phyloP scores from a whole-genome alignment of 1,284 basidiomycete species.

The Fomitopsis schrenkii region DNA sequence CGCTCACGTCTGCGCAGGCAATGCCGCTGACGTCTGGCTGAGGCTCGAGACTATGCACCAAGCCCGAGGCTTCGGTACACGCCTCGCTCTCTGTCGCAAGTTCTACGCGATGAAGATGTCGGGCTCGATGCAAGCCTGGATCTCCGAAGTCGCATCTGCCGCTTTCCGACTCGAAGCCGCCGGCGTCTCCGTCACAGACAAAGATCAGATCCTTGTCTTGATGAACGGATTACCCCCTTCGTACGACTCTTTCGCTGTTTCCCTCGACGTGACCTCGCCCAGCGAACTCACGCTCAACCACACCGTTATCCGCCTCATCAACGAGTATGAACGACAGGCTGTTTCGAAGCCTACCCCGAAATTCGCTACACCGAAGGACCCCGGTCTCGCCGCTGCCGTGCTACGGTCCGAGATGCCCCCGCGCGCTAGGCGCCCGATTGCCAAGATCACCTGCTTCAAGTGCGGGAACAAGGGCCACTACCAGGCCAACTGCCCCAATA shows the following conservation, averaged over 20 bases:
- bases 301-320: constrained; percentile 25
- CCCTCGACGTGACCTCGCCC: constrained; percentile 23
- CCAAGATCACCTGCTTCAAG: constrained; percentile 21
- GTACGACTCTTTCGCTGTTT: constrained; percentile 27
- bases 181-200: constrained; percentile 22
- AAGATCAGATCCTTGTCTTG: constrained; percentile 29
- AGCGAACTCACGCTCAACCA: constrained; percentile 21
- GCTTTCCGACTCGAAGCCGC: constrained; percentile 21
- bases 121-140: constrained; percentile 27
- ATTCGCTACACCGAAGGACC: not conserved
- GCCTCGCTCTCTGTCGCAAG: constrained; percentile 18
- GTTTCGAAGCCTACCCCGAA: not conserved
- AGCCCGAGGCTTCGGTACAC: constrained; percentile 27
- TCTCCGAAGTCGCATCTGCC: constrained; percentile 21
- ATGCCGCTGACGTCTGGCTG: constrained; percentile 27
- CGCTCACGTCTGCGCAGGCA: too few species aligned
- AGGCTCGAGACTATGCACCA: constrained; percentile 26
- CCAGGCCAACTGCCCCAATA: constrained; percentile 19
- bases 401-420: not conserved
- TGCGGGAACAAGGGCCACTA: constrained; percentile 27
- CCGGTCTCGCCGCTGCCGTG: not conserved
- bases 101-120: constrained; percentile 24
- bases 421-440: not conserved
- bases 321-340: constrained; percentile 24
- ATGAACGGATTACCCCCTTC: constrained; percentile 27